phyloP scores from a whole-genome alignment of 306 rosid genomes.

The Pyrus betulifolia region DNA sequence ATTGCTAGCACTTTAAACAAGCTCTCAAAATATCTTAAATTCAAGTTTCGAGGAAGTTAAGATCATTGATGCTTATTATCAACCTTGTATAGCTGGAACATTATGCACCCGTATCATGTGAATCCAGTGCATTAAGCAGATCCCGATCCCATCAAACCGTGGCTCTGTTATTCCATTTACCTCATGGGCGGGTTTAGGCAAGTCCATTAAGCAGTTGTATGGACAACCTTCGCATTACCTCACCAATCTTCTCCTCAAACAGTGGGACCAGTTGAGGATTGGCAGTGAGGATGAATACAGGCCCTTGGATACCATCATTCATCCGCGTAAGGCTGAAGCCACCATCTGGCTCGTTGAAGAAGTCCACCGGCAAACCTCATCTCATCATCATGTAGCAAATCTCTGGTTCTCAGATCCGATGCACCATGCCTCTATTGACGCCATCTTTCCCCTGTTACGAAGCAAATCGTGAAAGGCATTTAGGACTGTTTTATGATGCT shows the following conservation, averaged over 20 bases:
- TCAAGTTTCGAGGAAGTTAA: not conserved
- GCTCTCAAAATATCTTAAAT: not conserved
- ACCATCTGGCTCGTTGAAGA: constrained; percentile 81
- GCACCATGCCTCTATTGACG: constrained; percentile 60
- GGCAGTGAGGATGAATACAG: constrained; percentile 48
- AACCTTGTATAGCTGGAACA: not conserved
- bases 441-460: constrained; percentile 56
- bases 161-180: constrained; percentile 76
- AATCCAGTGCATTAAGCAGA: constrained; percentile 48
- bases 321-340: constrained; percentile 51
- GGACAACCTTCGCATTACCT: constrained; percentile 93
- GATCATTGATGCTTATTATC: not conserved
- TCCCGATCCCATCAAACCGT: constrained; percentile 62
- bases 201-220: constrained; percentile 69
- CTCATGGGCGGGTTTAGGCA: constrained; percentile 83
- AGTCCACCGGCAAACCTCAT: constrained; percentile 76
- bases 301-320: constrained; percentile 64
- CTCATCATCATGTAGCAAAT: constrained; percentile 56
- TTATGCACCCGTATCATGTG: not conserved
- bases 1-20: not conserved
- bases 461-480: constrained; percentile 19
- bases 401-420: constrained; percentile 66
- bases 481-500: constrained; percentile 7
- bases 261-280: constrained; percentile 82
- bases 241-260: constrained; percentile 71